Base-by-base conservation (phyloP, 495 filamentous ascomycete species). In the Neurospora terricola region DNA sequence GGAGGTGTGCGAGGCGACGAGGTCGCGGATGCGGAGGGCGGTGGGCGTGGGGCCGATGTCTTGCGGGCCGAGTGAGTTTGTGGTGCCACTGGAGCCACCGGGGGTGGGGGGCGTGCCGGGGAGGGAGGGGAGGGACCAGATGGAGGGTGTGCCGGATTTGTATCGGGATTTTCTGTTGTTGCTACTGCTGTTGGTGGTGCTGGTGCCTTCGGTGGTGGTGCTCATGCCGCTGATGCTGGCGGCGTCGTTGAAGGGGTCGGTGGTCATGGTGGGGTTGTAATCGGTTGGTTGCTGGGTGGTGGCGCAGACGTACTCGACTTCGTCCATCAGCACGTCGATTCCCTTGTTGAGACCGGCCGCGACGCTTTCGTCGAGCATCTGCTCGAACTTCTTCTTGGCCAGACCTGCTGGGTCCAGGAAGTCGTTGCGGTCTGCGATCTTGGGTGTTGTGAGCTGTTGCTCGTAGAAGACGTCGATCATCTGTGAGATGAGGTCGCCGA, bases 401-500 rank as follows among this genome's bases (percentile, higher is more conserved):
- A 96, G 90, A 23, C 90, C 91, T 0, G 94, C 93, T 5, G 94
- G 93, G 77, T 96, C 93, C 40, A 99, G 83, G 78, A 98, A 99
- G 81, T 99, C 96, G 76, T 96, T 94, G 30, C 92, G 89, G 77
- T 99, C 95, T 14, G 91, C 91, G 70, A 99, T 89, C 74, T 92
- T 92, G 4, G 89, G 87, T 0, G 89, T 89, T 7, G 93, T 90
- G 40, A 99, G 87, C 80, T 98, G 95, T 79, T 97, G 94, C 80
- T 96, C 92, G 81, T 97, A 99, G 82, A 99, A 99, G 23, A 99
- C 94, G 77, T 99, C 96, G 72, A 99, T 88, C 96, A 99, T 99
- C 78, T 99, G 96, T 69, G 96, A 91, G 74, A 99, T 99, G 21
- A 99, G 87, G 81, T 99, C 96, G 70, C 96, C 96, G 4, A 99